Evolutionary conservation across 768 basidiomycete genomes (phyloP).

Genomic region (Krasilnikovozyma curviuscula): DNA sequence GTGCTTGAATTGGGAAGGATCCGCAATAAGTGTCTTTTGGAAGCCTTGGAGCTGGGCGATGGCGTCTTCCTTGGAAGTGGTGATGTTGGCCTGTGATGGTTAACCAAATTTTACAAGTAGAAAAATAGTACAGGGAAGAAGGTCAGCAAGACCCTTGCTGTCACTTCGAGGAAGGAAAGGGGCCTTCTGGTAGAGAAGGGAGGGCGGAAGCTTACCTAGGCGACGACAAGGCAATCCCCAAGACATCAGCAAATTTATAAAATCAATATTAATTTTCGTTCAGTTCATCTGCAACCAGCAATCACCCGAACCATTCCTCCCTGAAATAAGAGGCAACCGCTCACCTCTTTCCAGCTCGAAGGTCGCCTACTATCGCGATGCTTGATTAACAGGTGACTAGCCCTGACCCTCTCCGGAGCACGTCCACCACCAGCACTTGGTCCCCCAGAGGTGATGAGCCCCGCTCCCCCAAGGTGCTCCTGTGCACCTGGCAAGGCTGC

Average conservation of each 20-base stretch:
- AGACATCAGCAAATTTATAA: no score
- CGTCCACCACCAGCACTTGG: conserved; percentile 13
- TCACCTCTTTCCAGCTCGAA: conserved; percentile 31
- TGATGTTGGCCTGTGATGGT: conserved; percentile 12
- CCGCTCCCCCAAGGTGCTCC: conserved; percentile 29
- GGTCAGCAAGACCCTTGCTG: background rate
- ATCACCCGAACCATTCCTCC: no score
- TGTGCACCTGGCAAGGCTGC: conserved; percentile 45
- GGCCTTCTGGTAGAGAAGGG: no score
- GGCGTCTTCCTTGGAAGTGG: conserved; percentile 11
- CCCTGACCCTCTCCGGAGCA: conserved; percentile 44
- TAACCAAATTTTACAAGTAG: no score
- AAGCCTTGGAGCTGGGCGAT: background rate
- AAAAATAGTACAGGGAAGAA: background rate
- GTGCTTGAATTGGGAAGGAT: conserved; percentile 2
- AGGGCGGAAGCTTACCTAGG: no score
- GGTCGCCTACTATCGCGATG: conserved; percentile 37
- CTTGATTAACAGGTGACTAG: conserved; percentile 90
- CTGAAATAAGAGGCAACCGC: no score
- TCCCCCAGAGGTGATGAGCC: conserved; percentile 16
- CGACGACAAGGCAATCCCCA: no score
- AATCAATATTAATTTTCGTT: no score
- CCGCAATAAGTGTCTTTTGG: background rate
- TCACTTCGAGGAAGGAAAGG: no score
- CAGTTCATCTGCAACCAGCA: no score